Percentiles rank a stretch among this genome's conserved stretches.
phyloP scores from a whole-genome alignment of 768 basidiomycete species.

The Tylopilus intermedius region DNA sequence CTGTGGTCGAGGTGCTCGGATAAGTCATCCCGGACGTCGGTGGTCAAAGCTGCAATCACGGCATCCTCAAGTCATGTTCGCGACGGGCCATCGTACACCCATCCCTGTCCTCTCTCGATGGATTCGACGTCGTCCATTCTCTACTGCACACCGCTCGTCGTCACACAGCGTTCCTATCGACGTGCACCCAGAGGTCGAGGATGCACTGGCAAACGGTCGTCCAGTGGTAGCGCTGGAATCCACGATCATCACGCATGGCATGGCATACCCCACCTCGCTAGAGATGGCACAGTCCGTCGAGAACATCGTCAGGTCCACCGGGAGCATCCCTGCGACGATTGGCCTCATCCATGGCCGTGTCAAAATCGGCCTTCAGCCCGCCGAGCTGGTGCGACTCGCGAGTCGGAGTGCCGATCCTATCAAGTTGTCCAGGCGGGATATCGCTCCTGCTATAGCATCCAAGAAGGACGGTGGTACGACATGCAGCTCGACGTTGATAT shows the following conservation, averaged over 20 bases:
- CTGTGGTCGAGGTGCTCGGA: too few relatives aligned
- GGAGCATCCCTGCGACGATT: slow-evolving; percentile 87
- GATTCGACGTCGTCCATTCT: slow-evolving; percentile 3
- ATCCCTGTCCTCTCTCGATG: slow-evolving; percentile 1
- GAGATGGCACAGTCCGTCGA: slow-evolving; percentile 70
- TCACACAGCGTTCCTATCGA: slow-evolving; percentile 44
- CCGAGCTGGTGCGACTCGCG: slow-evolving; percentile 67
- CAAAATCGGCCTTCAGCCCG: slow-evolving; percentile 71
- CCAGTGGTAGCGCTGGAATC: slow-evolving; percentile 91
- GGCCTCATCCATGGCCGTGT: slow-evolving; percentile 78
- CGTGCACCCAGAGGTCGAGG: slow-evolving; percentile 76
- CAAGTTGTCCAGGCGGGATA: slow-evolving; percentile 77
- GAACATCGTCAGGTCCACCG: slow-evolving; percentile 62
- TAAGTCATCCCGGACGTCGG: too few relatives aligned
- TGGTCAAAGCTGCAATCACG: too few relatives aligned
- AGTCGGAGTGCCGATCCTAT: slow-evolving; percentile 43
- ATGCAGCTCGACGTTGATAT: slow-evolving; percentile 68
- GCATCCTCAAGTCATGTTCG: slow-evolving; percentile 10
- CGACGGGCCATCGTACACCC: slow-evolving; percentile 3
- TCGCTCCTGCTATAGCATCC: slow-evolving; percentile 67
- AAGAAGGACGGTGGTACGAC: slow-evolving; percentile 77
- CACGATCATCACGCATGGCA: slow-evolving; percentile 88
- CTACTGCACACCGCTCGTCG: background rate
- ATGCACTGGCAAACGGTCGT: slow-evolving; percentile 60
- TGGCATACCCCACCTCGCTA: slow-evolving; percentile 76